Conservation (phyloP, 495 filamentous ascomycete genomes). For the Tuber brumale region DNA sequence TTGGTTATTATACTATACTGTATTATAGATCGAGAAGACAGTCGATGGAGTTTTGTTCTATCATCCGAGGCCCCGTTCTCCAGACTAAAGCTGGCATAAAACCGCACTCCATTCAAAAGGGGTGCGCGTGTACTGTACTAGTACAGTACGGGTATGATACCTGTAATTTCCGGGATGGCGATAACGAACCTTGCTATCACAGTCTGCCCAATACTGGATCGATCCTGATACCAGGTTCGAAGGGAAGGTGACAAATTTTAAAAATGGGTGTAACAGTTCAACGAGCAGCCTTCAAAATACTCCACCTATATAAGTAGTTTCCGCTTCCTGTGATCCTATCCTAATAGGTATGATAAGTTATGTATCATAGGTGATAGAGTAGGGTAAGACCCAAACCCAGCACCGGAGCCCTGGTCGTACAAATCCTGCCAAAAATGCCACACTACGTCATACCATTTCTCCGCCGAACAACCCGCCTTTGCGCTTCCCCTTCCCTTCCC, state of each 20-base stretch:
- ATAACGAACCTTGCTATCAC: background rate
- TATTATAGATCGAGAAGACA: background rate
- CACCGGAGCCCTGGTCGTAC: background rate
- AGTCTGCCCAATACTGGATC: background rate
- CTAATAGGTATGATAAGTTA: background rate
- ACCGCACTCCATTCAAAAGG: background rate
- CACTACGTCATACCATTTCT: background rate
- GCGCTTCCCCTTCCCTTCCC: background rate
- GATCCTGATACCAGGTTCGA: background rate
- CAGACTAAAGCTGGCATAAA: background rate
- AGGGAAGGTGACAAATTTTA: background rate
- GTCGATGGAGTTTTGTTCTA: background rate
- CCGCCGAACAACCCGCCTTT: background rate
- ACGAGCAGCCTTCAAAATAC: background rate
- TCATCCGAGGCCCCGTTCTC: background rate
- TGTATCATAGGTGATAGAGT: no score
- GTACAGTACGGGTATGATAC: no score
- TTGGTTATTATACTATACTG: background rate
- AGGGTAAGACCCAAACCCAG: background rate
- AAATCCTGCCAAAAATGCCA: background rate
- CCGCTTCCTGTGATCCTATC: background rate
- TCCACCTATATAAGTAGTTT: background rate
- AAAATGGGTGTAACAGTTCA: background rate
- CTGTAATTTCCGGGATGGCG: background rate
- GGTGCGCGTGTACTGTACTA: background rate